phyloP scores from a whole-genome alignment of 2,329 filamentous ascomycete species.

The Microsporum audouinii region DNA sequence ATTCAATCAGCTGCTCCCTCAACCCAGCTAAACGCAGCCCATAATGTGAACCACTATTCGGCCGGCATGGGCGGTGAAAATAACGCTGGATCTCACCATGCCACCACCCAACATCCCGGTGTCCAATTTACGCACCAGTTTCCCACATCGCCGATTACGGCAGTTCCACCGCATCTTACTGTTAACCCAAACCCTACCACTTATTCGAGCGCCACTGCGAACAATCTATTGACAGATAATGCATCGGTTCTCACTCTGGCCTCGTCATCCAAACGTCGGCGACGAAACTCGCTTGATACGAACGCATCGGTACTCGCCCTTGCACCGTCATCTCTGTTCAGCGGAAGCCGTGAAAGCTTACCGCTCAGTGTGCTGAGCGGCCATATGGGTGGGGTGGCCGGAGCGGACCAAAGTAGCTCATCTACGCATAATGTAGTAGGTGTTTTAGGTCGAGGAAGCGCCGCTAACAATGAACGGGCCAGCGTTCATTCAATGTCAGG shows the following conservation, averaged over 20 bases:
- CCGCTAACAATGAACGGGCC: constrained; percentile 45
- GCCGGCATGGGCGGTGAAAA: constrained; percentile 8
- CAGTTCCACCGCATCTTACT: constrained; percentile 48
- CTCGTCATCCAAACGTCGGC: constrained; percentile 51
- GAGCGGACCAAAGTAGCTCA: constrained; percentile 32
- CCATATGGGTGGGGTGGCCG: constrained; percentile 25
- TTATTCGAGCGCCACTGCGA: constrained; percentile 50
- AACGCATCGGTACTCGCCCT: constrained; percentile 56
- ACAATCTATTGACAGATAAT: constrained; percentile 54
- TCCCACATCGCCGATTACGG: constrained; percentile 47
- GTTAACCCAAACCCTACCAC: constrained; percentile 40
- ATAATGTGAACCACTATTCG: constrained; percentile 15
- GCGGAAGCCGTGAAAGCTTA: constrained; percentile 52
- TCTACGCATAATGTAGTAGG: constrained; percentile 31
- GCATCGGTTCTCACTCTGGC: constrained; percentile 55
- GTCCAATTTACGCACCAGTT: constrained; percentile 51
- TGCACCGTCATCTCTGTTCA: constrained; percentile 52
- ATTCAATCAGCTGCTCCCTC: constrained; percentile 52
- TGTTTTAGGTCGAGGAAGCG: constrained; percentile 38
- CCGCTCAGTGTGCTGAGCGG: constrained; percentile 51
- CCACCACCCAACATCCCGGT: constrained; percentile 25
- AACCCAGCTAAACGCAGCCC: constrained; percentile 31
- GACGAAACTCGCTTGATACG: constrained; percentile 52
- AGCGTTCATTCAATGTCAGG: constrained; percentile 54
- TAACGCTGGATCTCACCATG: constrained; percentile 20